A percentile compares a stretch with the other conserved stretches of the same genome.
Conservation (phyloP, 441 rosid species). For the Adansonia madagascariensis region DNA sequence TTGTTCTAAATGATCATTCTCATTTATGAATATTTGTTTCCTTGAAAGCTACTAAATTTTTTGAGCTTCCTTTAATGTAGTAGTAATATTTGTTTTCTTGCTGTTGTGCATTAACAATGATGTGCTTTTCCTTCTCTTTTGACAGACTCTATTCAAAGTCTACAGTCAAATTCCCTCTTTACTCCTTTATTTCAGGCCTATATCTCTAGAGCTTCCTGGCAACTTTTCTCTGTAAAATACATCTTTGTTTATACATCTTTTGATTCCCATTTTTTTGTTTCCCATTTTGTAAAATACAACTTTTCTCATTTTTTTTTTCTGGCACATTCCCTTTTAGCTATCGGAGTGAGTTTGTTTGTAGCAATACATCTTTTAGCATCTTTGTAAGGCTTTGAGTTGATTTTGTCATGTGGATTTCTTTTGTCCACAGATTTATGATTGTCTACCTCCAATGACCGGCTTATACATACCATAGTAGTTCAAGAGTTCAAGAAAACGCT, state of each 20-base stretch:
- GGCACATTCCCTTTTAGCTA: too few relatives aligned
- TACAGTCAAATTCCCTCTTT: neutral
- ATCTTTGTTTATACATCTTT: too few relatives aligned
- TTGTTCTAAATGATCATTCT: neutral
- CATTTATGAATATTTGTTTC: neutral
- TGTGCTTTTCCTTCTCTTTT: neutral
- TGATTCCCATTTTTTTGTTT: too few relatives aligned
- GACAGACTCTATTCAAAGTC: neutral
- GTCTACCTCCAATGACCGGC: neutral
- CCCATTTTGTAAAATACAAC: neutral
- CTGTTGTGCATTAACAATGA: conserved; percentile 22
- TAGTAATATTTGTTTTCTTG: conserved; percentile 22
- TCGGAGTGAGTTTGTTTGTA: too few relatives aligned
- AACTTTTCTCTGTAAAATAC: neutral
- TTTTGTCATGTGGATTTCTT: neutral
- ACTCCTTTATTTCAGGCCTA: neutral
- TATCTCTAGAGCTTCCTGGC: neutral
- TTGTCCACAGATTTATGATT: conserved; percentile 21
- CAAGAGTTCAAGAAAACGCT: conserved; percentile 24
- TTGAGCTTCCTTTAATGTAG: conserved; percentile 16
- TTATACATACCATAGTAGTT: neutral
- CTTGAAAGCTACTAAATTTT: neutral
- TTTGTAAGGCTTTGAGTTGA: conserved; percentile 11
- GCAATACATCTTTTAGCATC: neutral
- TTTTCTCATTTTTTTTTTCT: neutral